Percentiles rank a stretch among this genome's conserved stretches.
These are phyloP conservation scores for Suillus subaureus DNA, from an alignment of 768 basidiomycete species.

Conservation along the genomic window DNA sequence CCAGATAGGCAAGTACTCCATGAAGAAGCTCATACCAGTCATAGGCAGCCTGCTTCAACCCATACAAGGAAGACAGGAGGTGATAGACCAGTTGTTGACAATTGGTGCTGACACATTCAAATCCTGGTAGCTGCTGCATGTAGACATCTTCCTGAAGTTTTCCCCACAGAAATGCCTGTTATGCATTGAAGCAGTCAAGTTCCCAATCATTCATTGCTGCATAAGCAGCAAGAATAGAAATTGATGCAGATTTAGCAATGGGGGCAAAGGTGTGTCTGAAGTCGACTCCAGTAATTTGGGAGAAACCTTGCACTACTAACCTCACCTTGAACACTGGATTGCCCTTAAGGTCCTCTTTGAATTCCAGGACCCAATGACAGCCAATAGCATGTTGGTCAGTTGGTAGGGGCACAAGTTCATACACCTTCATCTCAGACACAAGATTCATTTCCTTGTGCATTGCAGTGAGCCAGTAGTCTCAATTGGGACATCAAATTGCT, in stretches of 20 bases:
- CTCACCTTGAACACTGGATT: neutral
- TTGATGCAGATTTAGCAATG: neutral
- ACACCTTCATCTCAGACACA: too few species aligned
- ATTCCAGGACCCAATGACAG: neutral
- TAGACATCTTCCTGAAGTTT: neutral
- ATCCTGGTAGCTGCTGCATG: neutral
- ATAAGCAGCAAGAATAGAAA: rapidly evolving
- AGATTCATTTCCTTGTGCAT: too few species aligned
- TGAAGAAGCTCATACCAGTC: too few species aligned
- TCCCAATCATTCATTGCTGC: neutral
- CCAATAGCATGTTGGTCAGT: too few species aligned
- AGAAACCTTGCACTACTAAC: rapidly evolving
- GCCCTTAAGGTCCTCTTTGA: neutral
- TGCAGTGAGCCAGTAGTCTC: too few species aligned
- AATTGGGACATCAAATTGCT: too few species aligned
- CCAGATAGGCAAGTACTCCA: rapidly evolving
- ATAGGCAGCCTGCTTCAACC: too few species aligned
- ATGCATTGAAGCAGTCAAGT: neutral
- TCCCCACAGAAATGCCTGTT: rapidly evolving
- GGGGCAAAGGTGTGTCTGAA: neutral
- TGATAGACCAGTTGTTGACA: too few species aligned
- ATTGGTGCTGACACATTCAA: rapidly evolving
- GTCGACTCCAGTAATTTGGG: neutral
- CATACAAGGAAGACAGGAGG: too few species aligned
- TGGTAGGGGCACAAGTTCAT: too few species aligned